Percentiles rank a stretch among this genome's conserved stretches.
phyloP scores from a whole-genome alignment of 2,329 filamentous ascomycete genomes.

The Sarocladiaceae sp. region DNA sequence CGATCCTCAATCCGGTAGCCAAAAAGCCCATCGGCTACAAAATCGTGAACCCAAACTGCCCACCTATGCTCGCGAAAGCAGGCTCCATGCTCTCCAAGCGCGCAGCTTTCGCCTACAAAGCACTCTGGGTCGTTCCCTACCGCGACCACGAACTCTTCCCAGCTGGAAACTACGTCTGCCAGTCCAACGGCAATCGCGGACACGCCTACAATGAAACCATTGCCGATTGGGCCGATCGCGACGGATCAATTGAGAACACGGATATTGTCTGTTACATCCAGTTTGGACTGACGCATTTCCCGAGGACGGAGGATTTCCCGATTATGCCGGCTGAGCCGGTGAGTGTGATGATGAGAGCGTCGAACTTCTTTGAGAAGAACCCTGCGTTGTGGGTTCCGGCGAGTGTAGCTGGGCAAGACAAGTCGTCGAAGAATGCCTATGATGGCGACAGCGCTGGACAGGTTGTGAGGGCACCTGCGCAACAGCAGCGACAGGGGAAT shows the following conservation, averaged over 20 bases:
- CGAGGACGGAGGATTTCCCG: conserved; percentile 52
- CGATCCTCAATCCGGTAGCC: conserved; percentile 44
- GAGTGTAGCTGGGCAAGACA: conserved; percentile 13
- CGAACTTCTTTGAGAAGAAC: conserved; percentile 48
- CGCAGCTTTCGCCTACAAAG: conserved; percentile 54
- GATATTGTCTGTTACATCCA: conserved; percentile 55
- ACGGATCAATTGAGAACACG: conserved; percentile 48
- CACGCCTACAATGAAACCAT: conserved; percentile 34
- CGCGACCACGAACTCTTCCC: conserved; percentile 55
- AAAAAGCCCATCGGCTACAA: conserved; percentile 43
- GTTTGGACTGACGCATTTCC: conserved; percentile 51
- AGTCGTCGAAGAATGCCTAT: conserved; percentile 13
- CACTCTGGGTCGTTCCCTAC: conserved; percentile 54
- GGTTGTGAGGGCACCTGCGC: neutral
- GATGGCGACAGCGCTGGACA: neutral
- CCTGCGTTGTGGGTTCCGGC: conserved; percentile 33
- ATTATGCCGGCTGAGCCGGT: conserved; percentile 56
- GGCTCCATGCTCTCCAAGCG: conserved; percentile 53
- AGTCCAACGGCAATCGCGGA: conserved; percentile 46
- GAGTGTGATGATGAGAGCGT: conserved; percentile 42
- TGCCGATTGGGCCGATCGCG: conserved; percentile 38
- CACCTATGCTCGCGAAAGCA: conserved; percentile 43
- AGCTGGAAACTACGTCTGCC: conserved; percentile 56
- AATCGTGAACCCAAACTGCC: conserved; percentile 13
- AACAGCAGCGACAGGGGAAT: neutral